Evolutionary conservation across 495 filamentous ascomycete species (phyloP).

Genomic region (Penicillium riverlandense): DNA sequence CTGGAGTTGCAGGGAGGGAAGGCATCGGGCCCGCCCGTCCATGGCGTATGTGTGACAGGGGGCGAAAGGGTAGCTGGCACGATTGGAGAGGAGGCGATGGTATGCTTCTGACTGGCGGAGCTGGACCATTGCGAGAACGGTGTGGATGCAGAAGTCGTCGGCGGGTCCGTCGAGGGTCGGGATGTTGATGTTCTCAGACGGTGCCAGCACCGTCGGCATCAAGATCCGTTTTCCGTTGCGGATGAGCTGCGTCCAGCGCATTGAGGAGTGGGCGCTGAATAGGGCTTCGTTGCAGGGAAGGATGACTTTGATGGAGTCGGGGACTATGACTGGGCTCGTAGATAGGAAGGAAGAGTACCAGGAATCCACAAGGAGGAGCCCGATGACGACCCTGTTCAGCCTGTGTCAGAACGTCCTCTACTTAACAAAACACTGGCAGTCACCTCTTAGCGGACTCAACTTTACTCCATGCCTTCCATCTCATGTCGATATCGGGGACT

Average conservation of each 20-base stretch:
- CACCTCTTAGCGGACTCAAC: slow-evolving; percentile 46
- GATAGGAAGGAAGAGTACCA: slow-evolving; percentile 46
- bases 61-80: slow-evolving; percentile 33
- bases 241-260: slow-evolving; percentile 41
- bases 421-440: neutral
- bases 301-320: slow-evolving; percentile 42
- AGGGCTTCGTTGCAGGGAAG: slow-evolving; percentile 40
- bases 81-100: slow-evolving; percentile 37
- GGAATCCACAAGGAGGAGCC: slow-evolving; percentile 41
- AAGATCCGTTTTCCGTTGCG: slow-evolving; percentile 29
- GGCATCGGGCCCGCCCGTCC: slow-evolving; percentile 35
- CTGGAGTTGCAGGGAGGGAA: slow-evolving; percentile 33
- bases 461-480: slow-evolving; percentile 49
- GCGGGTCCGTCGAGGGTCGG: slow-evolving; percentile 26
- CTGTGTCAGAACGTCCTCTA: neutral
- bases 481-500: slow-evolving; percentile 37
- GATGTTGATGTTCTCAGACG: slow-evolving; percentile 30
- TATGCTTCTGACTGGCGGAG: slow-evolving; percentile 39
- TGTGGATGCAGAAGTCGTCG: slow-evolving; percentile 34
- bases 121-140: slow-evolving; percentile 33
- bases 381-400: slow-evolving; percentile 34
- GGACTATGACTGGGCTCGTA: slow-evolving; percentile 38
- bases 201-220: slow-evolving; percentile 31
- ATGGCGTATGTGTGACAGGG: slow-evolving; percentile 40
- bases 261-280: slow-evolving; percentile 36